Percentiles rank a stretch among this genome's conserved stretches.
Evolutionary conservation across 1,284 basidiomycete genomes (phyloP).

Genomic region (Nidula niveotomentosa): DNA sequence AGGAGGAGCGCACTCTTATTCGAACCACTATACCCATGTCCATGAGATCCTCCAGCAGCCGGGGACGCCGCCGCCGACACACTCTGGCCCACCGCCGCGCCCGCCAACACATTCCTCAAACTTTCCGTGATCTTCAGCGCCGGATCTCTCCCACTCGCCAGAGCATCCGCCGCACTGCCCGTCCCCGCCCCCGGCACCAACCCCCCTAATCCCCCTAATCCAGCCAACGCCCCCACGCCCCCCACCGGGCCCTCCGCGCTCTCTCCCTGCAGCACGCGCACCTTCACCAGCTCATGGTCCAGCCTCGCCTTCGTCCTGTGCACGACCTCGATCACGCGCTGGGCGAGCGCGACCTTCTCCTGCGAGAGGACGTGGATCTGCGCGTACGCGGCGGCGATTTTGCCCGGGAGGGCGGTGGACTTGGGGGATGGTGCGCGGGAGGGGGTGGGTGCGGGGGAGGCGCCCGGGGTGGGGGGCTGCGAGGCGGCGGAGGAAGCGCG

Average conservation of each 20-base stretch:
- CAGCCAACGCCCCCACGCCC: conserved; percentile 13
- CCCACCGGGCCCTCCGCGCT: conserved; percentile 23
- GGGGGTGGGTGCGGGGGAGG: conserved; percentile 29
- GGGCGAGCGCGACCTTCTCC: conserved; percentile 56
- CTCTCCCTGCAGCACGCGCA: conserved; percentile 58
- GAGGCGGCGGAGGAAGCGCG: conserved; percentile 25
- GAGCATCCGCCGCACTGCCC: conserved; percentile 14
- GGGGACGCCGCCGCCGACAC: too few species aligned
- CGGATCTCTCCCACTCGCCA: conserved; percentile 34
- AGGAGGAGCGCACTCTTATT: too few species aligned
- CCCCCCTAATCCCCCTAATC: conserved; percentile 6
- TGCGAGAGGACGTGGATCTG: conserved; percentile 51
- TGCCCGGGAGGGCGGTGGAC: conserved; percentile 38
- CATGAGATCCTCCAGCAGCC: too few species aligned
- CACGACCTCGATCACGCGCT: conserved; percentile 54
- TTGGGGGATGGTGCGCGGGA: conserved; percentile 34
- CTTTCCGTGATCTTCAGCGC: conserved; percentile 49
- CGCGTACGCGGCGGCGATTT: conserved; percentile 48
- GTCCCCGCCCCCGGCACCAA: conserved; percentile 2
- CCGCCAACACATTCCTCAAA: conserved; percentile 41
- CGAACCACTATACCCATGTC: too few species aligned
- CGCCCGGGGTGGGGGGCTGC: conserved; percentile 23
- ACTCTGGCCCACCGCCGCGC: background rate
- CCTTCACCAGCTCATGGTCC: conserved; percentile 55
- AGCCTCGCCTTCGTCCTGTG: conserved; percentile 52